Conservation (phyloP, 2,329 filamentous ascomycete species). For the Talaromyces sp. region DNA sequence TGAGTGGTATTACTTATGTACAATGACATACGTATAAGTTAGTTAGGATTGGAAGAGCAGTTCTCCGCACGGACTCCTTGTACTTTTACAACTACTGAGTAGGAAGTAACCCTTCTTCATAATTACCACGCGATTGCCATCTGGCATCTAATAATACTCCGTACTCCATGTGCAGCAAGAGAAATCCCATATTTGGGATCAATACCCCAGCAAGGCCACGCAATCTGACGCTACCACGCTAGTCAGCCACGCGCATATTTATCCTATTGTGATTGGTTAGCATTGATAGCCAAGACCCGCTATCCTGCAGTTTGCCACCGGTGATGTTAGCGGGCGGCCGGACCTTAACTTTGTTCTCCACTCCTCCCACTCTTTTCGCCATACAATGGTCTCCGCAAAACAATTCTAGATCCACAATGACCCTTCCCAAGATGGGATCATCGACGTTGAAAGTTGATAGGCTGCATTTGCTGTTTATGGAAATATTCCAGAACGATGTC, state of each 20-base stretch:
- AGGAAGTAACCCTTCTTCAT: not conserved
- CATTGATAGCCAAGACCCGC: too few relatives aligned
- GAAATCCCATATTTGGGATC: not conserved
- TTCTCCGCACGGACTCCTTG: not conserved
- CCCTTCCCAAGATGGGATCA: too few relatives aligned
- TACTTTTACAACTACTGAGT: not conserved
- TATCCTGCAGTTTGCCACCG: not conserved
- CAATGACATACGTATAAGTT: not conserved
- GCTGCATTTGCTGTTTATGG: not conserved
- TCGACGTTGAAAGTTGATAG: not conserved
- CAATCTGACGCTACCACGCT: conserved; percentile 2
- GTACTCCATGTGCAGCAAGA: not conserved
- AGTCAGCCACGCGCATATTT: conserved; percentile 1
- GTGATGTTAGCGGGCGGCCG: not conserved
- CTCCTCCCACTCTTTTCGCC: not conserved
- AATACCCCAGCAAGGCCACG: not conserved
- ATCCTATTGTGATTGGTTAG: not conserved
- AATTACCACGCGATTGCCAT: not conserved
- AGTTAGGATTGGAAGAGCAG: not conserved
- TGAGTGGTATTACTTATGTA: too few relatives aligned
- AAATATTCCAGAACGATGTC: not conserved
- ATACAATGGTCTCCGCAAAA: not conserved
- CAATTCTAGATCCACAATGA: not conserved
- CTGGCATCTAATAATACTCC: not conserved
- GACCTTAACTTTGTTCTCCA: not conserved